Percentiles rank a stretch among this genome's conserved stretches.
These are phyloP conservation scores for Neonectria hederae DNA, from an alignment of 2,329 filamentous ascomycete genomes.

Conservation along the genomic window DNA sequence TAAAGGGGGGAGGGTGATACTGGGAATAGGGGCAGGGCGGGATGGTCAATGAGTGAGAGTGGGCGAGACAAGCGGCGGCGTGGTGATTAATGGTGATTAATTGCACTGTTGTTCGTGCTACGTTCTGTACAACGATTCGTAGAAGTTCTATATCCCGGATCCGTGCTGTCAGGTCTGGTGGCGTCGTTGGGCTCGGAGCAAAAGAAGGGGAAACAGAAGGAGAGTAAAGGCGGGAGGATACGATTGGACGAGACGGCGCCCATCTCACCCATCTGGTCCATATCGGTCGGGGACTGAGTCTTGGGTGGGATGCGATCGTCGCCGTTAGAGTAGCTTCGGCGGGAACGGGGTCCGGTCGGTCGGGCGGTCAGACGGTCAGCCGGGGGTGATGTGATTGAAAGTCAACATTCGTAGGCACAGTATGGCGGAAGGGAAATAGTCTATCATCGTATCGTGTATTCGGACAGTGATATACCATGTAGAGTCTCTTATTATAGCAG, in stretches of 20 bases:
- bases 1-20: not conserved
- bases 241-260: not conserved
- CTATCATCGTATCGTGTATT: not conserved
- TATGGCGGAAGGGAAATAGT: too few relatives aligned
- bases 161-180: not conserved
- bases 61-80: not conserved
- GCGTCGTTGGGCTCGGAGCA: not conserved
- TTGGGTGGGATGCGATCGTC: conserved; percentile 12
- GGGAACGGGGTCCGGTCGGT: conserved; percentile 7
- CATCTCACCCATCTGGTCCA: not conserved
- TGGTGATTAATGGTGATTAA: not conserved
- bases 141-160: not conserved
- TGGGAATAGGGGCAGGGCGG: not conserved
- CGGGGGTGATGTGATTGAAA: not conserved
- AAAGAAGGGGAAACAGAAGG: not conserved
- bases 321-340: conserved; percentile 23
- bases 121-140: not conserved
- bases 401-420: too few relatives aligned
- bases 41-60: not conserved
- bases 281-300: not conserved
- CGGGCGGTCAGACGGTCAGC: conserved; percentile 8
- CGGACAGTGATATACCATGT: not conserved
- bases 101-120: not conserved
- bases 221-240: not conserved
- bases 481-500: too few relatives aligned